phyloP scores from a whole-genome alignment of 2,329 filamentous ascomycete species.

The Aureobasidium sp. region DNA sequence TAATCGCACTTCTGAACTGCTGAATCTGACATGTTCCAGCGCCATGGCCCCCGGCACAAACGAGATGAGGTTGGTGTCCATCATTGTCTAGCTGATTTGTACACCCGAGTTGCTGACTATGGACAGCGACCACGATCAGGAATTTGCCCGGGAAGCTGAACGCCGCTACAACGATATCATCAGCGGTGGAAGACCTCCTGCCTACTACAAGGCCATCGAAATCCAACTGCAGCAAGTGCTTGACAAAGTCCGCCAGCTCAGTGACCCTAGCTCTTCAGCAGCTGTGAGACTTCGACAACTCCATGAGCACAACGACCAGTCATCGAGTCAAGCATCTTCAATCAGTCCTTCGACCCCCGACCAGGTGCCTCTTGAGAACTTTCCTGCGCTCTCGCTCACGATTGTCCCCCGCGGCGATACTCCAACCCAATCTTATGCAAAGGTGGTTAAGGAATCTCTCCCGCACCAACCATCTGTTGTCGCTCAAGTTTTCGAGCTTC shows the following conservation, averaged over 20 bases:
- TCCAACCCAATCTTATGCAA: not conserved
- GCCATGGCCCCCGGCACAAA: not conserved
- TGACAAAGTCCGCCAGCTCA: not conserved
- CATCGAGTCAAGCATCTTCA: not conserved
- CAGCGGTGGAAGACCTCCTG: not conserved
- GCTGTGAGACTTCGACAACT: slow-evolving; percentile 19
- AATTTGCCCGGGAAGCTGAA: not conserved
- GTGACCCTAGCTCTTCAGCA: not conserved
- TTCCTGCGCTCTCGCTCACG: not conserved
- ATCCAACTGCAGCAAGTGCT: not conserved
- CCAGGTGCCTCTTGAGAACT: not conserved
- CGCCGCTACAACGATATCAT: slow-evolving; percentile 4
- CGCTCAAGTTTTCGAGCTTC: not conserved
- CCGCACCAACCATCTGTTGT: not conserved
- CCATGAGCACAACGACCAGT: slow-evolving; percentile 15
- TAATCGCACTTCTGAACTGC: not conserved
- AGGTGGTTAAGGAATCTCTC: not conserved
- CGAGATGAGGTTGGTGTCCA: not conserved
- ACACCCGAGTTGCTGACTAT: not conserved
- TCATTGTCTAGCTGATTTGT: no score
- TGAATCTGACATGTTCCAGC: not conserved
- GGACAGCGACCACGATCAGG: not conserved
- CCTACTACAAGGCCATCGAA: not conserved
- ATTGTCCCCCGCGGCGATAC: not conserved
- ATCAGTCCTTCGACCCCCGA: not conserved